These are phyloP conservation scores for Escallonia rubra DNA, from an alignment of 129 eudicot species.

Conservation along the genomic window DNA sequence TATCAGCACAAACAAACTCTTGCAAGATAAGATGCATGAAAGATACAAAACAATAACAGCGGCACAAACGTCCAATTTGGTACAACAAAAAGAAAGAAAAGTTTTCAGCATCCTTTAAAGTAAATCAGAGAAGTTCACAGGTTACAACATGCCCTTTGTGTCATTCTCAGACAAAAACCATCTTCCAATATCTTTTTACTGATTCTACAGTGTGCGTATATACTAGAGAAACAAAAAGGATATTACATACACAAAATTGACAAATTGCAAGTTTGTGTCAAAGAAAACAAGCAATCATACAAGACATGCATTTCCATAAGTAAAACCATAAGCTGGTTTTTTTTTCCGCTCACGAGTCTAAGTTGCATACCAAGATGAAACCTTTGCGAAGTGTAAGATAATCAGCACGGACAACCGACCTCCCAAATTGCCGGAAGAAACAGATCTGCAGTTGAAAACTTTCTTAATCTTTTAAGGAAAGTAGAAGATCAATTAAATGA, in stretches of 20 bases:
- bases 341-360: background rate
- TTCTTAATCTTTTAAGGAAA: background rate
- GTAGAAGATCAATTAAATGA: background rate
- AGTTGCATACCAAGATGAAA: constrained; percentile 52
- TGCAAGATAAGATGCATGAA: too few relatives aligned
- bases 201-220: background rate
- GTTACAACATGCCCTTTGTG: too few relatives aligned
- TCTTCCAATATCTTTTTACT: too few relatives aligned
- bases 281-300: background rate
- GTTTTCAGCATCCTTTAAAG: too few relatives aligned
- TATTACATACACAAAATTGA: background rate
- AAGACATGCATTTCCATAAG: background rate
- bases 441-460: constrained; percentile 45
- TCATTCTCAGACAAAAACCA: too few relatives aligned
- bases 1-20: background rate
- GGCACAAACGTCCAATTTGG: too few relatives aligned
- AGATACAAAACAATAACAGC: too few relatives aligned
- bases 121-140: too few relatives aligned
- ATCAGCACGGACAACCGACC: constrained; percentile 80
- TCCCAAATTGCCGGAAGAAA: constrained; percentile 84
- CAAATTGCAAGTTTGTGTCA: background rate
- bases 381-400: constrained; percentile 83
- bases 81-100: too few relatives aligned
- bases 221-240: background rate
- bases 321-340: background rate